Evolutionary conservation across 108 stramenopile genomes (phyloP).

Genomic region (Aurantiochytrium sp.): DNA sequence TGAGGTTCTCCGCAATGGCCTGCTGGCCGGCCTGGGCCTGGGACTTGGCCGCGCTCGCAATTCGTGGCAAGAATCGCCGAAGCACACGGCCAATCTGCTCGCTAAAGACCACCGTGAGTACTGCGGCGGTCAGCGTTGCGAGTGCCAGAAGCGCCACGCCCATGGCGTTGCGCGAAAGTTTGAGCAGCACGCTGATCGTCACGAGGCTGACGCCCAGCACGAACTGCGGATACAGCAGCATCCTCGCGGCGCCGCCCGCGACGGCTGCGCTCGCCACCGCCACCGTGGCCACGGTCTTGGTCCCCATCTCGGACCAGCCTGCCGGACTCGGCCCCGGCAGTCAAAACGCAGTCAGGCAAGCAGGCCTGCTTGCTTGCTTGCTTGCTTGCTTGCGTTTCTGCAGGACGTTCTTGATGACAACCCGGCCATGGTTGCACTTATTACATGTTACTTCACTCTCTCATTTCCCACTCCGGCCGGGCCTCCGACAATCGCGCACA

Average conservation of each 20-base stretch:
- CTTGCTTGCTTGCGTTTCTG: no score
- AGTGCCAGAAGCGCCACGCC: not conserved
- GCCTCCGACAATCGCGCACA: no score
- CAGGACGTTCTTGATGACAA: no score
- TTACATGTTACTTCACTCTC: no score
- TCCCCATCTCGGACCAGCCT: not conserved
- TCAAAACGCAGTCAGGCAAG: no score
- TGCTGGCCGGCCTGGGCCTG: not conserved
- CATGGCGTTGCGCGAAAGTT: not conserved
- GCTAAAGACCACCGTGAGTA: not conserved
- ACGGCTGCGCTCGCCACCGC: not conserved
- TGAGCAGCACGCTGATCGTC: not conserved
- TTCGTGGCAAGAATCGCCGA: not conserved
- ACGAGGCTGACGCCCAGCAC: not conserved
- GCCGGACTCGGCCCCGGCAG: no score
- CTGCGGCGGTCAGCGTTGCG: not conserved
- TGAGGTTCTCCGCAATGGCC: not conserved
- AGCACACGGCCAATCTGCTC: not conserved
- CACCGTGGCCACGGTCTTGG: not conserved
- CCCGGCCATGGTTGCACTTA: no score
- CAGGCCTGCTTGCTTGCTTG: no score
- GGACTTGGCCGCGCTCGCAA: not conserved
- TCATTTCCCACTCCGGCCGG: no score
- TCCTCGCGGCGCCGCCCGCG: not conserved
- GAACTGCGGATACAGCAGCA: slow-evolving; percentile 12